These are phyloP conservation scores for Rehmannia glutinosa DNA, from an alignment of 257 asterid species.

Conservation along the genomic window DNA sequence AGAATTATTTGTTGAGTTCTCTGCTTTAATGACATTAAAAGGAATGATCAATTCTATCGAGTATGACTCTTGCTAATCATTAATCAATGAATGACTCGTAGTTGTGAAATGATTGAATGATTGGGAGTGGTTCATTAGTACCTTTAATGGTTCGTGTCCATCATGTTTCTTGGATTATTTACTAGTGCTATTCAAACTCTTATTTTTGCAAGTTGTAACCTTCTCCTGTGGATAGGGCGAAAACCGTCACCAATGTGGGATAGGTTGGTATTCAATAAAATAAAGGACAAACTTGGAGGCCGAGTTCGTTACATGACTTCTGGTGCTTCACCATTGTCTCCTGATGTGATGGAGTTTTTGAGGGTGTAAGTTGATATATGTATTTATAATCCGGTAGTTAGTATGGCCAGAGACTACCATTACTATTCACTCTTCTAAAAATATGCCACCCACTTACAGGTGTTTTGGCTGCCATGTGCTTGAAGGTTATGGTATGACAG, in stretches of 20 bases:
- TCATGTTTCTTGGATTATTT: not conserved
- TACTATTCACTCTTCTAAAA: conserved; percentile 13
- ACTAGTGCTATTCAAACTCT: not conserved
- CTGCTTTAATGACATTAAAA: not conserved
- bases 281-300: conserved; percentile 91
- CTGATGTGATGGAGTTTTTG: conserved; percentile 92
- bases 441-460: conserved; percentile 36
- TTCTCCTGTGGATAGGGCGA: conserved; percentile 45
- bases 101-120: not conserved
- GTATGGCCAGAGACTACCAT: not conserved
- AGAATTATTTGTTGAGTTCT: not conserved
- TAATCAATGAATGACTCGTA: not conserved
- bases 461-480: conserved; percentile 81
- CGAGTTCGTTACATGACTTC: conserved; percentile 87
- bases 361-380: conserved; percentile 67
- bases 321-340: conserved; percentile 98
- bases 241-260: conserved; percentile 98
- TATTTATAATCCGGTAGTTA: not conserved
- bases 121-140: not conserved
- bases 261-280: conserved; percentile 87
- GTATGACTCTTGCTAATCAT: not conserved
- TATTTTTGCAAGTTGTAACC: not conserved
- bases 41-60: not conserved
- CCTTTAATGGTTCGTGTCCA: not conserved
- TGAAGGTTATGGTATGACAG: conserved; percentile 99